Conservation (phyloP, 768 basidiomycete species). For the Tephrocybe sp. region DNA sequence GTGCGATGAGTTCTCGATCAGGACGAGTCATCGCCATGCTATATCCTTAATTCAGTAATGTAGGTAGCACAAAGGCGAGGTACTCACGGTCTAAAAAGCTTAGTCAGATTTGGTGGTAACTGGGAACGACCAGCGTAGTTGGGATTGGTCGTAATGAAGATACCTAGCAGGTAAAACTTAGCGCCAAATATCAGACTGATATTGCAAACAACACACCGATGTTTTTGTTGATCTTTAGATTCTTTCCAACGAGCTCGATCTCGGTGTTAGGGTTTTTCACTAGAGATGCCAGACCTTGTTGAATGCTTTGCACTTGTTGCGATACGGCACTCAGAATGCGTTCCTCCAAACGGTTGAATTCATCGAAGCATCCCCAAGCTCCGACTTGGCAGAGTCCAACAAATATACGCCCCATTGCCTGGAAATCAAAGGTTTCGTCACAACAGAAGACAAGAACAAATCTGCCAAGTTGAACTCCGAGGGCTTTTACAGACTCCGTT, state of each 20-base stretch:
- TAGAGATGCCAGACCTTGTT: conserved; percentile 87
- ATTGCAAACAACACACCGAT: conserved; percentile 57
- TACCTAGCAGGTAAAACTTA: conserved; percentile 50
- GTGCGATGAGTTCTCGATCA: conserved; percentile 97
- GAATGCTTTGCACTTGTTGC: conserved; percentile 98
- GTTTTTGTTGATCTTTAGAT: conserved; percentile 87
- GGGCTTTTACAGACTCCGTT: conserved; percentile 98
- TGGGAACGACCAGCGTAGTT: conserved; percentile 98
- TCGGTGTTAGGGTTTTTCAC: conserved; percentile 84
- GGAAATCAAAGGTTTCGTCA: conserved; percentile 99
- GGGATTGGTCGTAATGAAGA: conserved; percentile 99
- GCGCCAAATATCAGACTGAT: conserved; percentile 3
- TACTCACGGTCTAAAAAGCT: conserved; percentile 91
- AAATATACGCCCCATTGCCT: conserved; percentile 99
- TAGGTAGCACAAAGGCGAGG: background rate
- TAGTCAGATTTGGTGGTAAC: conserved; percentile 84
- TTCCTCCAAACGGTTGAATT: conserved; percentile 98
- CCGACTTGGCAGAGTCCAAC: conserved; percentile 98
- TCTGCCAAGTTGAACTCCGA: conserved; percentile 95
- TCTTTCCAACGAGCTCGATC: conserved; percentile 96
- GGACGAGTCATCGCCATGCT: conserved; percentile 99
- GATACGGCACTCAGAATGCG: conserved; percentile 97
- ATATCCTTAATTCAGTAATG: conserved; percentile 16
- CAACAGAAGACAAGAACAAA: conserved; percentile 99
- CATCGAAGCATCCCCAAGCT: conserved; percentile 98